Base-by-base conservation (phyloP, 208 protist species). In the Angomonas deanei region DNA sequence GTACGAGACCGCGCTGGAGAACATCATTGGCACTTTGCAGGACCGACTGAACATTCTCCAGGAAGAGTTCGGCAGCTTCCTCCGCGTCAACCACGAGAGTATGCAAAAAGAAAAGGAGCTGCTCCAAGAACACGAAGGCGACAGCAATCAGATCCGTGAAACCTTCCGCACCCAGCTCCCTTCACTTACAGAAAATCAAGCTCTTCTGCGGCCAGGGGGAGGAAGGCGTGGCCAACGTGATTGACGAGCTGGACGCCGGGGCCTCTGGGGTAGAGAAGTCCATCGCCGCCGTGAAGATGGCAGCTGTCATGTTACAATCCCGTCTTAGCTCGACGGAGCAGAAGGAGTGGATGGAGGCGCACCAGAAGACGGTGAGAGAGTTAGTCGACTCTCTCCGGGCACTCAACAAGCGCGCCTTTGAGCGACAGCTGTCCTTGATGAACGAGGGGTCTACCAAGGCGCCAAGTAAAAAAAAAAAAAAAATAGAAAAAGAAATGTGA, bases 1-100 rank as follows among this genome's bases (percentile, higher is more conserved):
- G 70, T 91, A 91, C 74, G 81, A 78, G 54, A 76, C 67, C n/a
- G 76, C 80, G 11, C 72, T 91, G 55, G 72, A 88, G 61, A 86
- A 88, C 39, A 75, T 88, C 33, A 76, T 86, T 34, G 67, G 67
- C 52, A 86, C 80, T 1, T 60, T 87, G 47, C 74, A 87, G 56
- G 78, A 91, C 57, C 72, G 78, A 17, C 72, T 91, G 8, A 70
- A 59, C n/a, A 72, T 78, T 19, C 48, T 91, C 19, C 70, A 72
- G 23, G 77, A 86, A 65, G 80, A 91, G 79, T 81, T 82, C 74
- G 55, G 54, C 48, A 74, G 71, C 19, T 86, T 82, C 64, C 52
- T 88, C 15, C 32, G 61, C 30, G 70, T 80, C 30, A 64, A 72
- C 26, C 57, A 80, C 58, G 56, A 79, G 61, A 71, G 82, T 53